Base-by-base conservation (phyloP, 306 rosid species). In the Quercus suber region DNA sequence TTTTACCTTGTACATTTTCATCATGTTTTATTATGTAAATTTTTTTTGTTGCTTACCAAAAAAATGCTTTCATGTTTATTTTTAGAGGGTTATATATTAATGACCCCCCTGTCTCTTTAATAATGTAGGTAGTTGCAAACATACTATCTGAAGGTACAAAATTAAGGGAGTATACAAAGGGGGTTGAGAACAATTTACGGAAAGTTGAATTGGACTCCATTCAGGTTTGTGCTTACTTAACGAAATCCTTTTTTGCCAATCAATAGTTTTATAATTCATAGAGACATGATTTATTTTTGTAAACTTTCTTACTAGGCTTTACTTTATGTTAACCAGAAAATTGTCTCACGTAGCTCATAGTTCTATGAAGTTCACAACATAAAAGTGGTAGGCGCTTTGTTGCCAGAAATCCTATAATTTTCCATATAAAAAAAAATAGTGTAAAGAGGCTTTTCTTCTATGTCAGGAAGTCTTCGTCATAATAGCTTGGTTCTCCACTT, bases 191-290 rank as follows among this genome's bases (percentile, higher is more conserved):
- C 78, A 93, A 93, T 81, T 79, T 93, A 81, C 99, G 96, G 60
- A 91, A 91, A 90, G 94, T 95, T 77, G 99, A 95, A 86, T 83
- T 95, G 89, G 99, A 93, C 78, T 93, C 99, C 0, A 95, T 95
- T 83, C 98, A 94, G 99, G 99, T 94, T 80, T 79, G 86, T 74
- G 55, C 59, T 78, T 58, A 9, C 75, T 85, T 30, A 33, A 63
- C 12, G 41, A 25, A n/a, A 20, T 43, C 4, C 74, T 74, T 37
- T 74, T 60, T 55, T 61, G 37, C 14, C 12, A 12, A 5, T 19
- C 31, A 41, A 51, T 30, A 25, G 51, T 17, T 28, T 9, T 33
- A 10, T 69, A 23, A 45, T 51, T 55, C 6, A 23, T 57, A 18
- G 23, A 18, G 33, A 3, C 25, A 30, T 65, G 71, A 65, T 61